phyloP scores from a whole-genome alignment of 139 green algal species.

The Coelastrella sp. region DNA sequence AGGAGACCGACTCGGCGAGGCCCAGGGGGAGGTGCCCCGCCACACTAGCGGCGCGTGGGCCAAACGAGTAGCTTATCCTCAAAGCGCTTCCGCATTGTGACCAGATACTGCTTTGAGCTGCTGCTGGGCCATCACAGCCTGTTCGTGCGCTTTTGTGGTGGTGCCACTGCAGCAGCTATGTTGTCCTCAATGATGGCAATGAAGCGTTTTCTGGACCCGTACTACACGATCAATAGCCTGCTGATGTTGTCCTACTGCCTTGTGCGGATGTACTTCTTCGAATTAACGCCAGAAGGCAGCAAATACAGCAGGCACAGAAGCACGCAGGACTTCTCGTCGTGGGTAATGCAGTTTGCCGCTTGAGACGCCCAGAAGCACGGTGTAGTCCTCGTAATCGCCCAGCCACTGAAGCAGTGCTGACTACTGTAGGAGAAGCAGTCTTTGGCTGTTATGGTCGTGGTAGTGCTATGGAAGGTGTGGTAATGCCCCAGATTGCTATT shows the following conservation, averaged over 20 bases:
- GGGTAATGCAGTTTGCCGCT: not conserved
- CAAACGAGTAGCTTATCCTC: no score
- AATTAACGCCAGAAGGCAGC: conserved; percentile 2
- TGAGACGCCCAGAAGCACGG: not conserved
- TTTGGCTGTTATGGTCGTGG: not conserved
- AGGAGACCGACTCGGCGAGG: no score
- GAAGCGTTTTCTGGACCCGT: conserved; percentile 6
- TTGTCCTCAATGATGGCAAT: not conserved
- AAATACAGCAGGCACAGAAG: conserved; percentile 2
- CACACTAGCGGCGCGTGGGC: no score
- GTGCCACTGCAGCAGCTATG: no score
- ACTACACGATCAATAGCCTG: conserved; percentile 12
- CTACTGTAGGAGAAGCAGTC: not conserved
- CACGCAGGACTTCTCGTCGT: not conserved
- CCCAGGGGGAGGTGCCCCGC: no score
- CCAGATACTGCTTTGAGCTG: no score
- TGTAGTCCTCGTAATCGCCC: no score
- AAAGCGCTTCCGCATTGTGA: no score
- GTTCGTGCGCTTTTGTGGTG: no score
- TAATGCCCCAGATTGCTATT: not conserved
- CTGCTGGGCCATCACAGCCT: no score
- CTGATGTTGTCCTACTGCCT: not conserved
- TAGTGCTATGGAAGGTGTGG: not conserved
- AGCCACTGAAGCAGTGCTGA: not conserved
- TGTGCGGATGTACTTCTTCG: not conserved